Evolutionary conservation across 352 stramenopile species (phyloP).

Genomic region (Aphanomyces stellatus): DNA sequence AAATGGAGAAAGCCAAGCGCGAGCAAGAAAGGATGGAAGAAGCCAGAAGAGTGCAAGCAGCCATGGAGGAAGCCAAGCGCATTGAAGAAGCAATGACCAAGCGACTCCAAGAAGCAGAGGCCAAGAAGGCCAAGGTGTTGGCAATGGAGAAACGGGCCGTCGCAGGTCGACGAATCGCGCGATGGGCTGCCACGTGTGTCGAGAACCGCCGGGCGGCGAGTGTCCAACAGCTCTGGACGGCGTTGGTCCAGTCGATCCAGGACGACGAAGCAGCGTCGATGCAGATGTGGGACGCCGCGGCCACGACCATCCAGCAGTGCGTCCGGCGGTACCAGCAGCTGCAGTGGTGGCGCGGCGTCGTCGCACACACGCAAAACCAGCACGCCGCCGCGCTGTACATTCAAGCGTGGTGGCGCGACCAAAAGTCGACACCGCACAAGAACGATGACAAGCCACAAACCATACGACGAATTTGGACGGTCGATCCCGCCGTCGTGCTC

Average conservation of each 20-base stretch:
- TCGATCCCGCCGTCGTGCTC: conserved; percentile 26
- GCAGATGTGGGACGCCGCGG: neutral
- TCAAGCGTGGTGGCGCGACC: neutral
- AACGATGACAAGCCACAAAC: neutral
- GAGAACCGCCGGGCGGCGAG: neutral
- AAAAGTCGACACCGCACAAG: neutral
- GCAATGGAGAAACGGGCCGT: no score
- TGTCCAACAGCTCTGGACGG: neutral
- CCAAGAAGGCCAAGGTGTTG: no score
- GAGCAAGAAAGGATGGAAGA: no score
- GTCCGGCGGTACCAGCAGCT: conserved; percentile 15
- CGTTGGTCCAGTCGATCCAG: neutral
- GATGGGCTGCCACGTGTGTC: neutral
- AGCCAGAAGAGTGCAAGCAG: no score
- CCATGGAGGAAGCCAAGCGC: no score
- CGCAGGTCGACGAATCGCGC: no score
- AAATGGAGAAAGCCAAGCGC: no score
- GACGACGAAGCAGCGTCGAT: no score
- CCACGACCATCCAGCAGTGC: neutral
- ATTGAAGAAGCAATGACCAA: no score
- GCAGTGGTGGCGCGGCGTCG: conserved; percentile 23
- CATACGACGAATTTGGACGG: neutral
- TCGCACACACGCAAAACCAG: neutral
- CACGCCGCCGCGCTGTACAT: conserved; percentile 2
- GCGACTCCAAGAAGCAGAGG: no score